A percentile compares a stretch with the other conserved stretches of the same genome.
Evolutionary conservation across 495 filamentous ascomycete genomes (phyloP).

Genomic region (Rostrohypoxylon terebratum): DNA sequence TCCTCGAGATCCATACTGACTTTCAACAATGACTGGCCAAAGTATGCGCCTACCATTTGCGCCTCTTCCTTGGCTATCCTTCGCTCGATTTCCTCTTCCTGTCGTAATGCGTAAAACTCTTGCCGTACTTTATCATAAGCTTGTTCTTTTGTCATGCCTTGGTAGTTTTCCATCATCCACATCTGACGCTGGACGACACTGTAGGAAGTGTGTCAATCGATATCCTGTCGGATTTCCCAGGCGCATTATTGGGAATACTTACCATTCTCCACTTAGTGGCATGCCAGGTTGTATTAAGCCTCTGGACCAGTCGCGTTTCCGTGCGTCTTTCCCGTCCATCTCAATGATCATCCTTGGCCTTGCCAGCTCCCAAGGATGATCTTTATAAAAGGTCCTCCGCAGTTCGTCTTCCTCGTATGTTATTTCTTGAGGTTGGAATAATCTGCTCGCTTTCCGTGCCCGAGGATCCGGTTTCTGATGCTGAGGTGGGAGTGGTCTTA

Average conservation of each 20-base stretch:
- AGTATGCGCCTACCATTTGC: constrained; percentile 82
- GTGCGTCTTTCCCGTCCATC: constrained; percentile 82
- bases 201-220: constrained; percentile 24
- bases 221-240: background rate
- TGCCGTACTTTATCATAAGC: constrained; percentile 91
- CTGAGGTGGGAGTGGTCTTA: constrained; percentile 73
- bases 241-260: constrained; percentile 28
- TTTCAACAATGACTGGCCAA: constrained; percentile 78
- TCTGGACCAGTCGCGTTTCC: constrained; percentile 80
- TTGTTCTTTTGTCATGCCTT: constrained; percentile 65
- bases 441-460: constrained; percentile 70
- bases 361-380: constrained; percentile 98
- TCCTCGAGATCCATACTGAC: constrained; percentile 87
- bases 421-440: constrained; percentile 83
- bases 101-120: constrained; percentile 88
- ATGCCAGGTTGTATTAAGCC: constrained; percentile 80
- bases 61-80: constrained; percentile 92
- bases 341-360: constrained; percentile 87
- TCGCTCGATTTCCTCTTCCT: constrained; percentile 83
- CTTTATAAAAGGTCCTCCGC: constrained; percentile 82
- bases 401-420: constrained; percentile 87
- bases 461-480: constrained; percentile 64
- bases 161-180: constrained; percentile 77
- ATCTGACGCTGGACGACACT: constrained; percentile 95
- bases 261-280: constrained; percentile 88